Evolutionary conservation across 371 early-diverging fungal species (phyloP).

Genomic region (Phascolomyces articulosus): DNA sequence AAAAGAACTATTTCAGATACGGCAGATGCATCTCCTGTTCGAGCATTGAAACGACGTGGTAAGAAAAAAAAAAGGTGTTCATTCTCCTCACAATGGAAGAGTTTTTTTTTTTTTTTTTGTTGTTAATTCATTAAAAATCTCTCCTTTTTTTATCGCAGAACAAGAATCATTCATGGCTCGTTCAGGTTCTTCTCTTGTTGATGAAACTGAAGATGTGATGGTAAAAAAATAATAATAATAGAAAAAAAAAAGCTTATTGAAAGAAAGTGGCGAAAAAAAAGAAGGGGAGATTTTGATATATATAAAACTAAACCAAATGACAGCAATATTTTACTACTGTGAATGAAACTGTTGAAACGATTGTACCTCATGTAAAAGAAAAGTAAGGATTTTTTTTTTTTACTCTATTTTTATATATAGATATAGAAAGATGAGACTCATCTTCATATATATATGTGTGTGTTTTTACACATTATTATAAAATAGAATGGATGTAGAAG

Average conservation of each 20-base stretch:
- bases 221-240: neutral
- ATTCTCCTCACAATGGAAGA: too few species aligned
- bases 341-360: neutral
- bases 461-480: neutral
- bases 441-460: too few species aligned
- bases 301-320: too few species aligned
- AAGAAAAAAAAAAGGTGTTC: too few species aligned
- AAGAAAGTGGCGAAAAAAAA: too few species aligned
- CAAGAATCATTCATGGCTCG: neutral
- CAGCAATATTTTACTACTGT: neutral
- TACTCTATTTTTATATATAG: too few species aligned
- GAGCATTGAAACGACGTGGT: neutral
- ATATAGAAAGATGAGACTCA: too few species aligned
- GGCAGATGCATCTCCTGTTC: neutral
- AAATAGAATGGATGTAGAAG: neutral
- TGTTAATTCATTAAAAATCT: too few species aligned
- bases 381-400: neutral
- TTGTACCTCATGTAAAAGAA: neutral
- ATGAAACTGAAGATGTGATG: neutral
- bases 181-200: neutral
- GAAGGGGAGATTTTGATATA: too few species aligned
- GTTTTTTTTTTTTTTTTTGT: neutral
- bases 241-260: neutral
- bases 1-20: conserved; percentile 2
- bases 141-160: neutral